Percentiles rank a stretch among this genome's conserved stretches.
Conservation (phyloP, 352 stramenopile genomes). For the Pythium aristosporum region DNA sequence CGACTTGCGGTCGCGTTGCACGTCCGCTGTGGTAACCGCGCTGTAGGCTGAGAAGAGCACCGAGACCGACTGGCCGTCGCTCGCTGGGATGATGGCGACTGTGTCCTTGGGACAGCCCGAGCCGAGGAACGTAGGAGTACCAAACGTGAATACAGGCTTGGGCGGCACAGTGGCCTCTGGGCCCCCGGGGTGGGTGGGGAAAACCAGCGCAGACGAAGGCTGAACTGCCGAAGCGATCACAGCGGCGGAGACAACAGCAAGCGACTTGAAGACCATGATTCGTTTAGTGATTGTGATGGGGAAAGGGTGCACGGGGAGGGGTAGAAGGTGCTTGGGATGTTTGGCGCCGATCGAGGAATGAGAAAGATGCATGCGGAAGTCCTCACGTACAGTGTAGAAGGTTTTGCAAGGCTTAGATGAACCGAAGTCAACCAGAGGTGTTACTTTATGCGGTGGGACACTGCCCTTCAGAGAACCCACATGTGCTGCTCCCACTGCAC, state of each 20-base stretch:
- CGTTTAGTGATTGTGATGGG: background rate
- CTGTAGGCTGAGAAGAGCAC: slow-evolving; percentile 35
- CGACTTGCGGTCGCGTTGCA: slow-evolving; percentile 39
- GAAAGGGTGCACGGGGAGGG: background rate
- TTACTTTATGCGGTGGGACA: too few relatives aligned
- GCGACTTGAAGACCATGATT: slow-evolving; percentile 10
- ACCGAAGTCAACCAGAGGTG: too few relatives aligned
- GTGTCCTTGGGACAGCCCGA: slow-evolving; percentile 35
- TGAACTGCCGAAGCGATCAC: background rate
- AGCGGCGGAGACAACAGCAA: background rate
- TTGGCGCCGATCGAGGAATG: slow-evolving; percentile 6
- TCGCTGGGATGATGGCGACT: slow-evolving; percentile 26
- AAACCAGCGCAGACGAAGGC: background rate
- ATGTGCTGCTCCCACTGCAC: too few relatives aligned
- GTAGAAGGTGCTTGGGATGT: background rate
- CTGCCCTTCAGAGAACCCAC: too few relatives aligned
- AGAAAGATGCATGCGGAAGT: background rate
- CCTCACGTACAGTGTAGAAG: background rate
- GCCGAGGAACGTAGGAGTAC: slow-evolving; percentile 32
- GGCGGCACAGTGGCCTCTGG: background rate
- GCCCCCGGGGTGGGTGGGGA: background rate
- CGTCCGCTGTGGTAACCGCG: slow-evolving; percentile 29
- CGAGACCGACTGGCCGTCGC: slow-evolving; percentile 35
- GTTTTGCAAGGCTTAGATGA: too few relatives aligned
- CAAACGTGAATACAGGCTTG: slow-evolving; percentile 21